Conservation (phyloP, 495 filamentous ascomycete genomes). For the Trichoderma gamsii region DNA sequence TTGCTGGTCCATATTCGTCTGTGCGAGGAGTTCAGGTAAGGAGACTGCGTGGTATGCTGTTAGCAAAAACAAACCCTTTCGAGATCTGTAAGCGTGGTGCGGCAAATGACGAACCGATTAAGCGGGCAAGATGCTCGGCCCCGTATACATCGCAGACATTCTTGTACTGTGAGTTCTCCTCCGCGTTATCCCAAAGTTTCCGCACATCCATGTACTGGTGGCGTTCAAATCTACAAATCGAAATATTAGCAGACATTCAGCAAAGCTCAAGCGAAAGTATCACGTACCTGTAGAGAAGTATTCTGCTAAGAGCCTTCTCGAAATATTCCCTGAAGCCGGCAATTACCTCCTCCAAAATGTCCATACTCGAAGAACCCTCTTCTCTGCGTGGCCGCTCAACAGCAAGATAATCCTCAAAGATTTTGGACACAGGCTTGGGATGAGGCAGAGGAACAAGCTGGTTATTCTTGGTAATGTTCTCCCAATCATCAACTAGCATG, state of each 20-base stretch:
- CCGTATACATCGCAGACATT: constrained; percentile 76
- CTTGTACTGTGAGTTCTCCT: constrained; percentile 51
- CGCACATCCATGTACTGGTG: constrained; percentile 71
- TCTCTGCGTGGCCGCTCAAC: constrained; percentile 62
- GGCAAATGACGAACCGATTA: constrained; percentile 62
- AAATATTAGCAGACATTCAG: not conserved
- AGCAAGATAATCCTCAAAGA: constrained; percentile 71
- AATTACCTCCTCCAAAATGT: constrained; percentile 84
- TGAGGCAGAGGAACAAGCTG: constrained; percentile 79
- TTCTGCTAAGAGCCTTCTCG: constrained; percentile 73
- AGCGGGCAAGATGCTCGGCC: constrained; percentile 79
- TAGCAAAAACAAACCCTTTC: too few species aligned
- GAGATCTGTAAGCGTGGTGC: too few species aligned
- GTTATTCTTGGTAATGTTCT: constrained; percentile 91
- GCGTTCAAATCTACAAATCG: constrained; percentile 63
- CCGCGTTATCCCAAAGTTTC: constrained; percentile 51
- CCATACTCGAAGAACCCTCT: constrained; percentile 58
- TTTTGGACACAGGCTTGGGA: constrained; percentile 63
- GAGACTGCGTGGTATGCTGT: constrained; percentile 26
- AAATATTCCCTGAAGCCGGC: constrained; percentile 86
- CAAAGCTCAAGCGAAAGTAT: not conserved
- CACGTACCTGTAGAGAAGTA: constrained; percentile 72
- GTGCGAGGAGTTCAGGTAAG: constrained; percentile 87
- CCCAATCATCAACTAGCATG: constrained; percentile 95
- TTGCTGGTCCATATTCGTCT: constrained; percentile 95